Evolutionary conservation across 192 early-diverging fungal species (phyloP).

Genomic region (Coemansia sp.): DNA sequence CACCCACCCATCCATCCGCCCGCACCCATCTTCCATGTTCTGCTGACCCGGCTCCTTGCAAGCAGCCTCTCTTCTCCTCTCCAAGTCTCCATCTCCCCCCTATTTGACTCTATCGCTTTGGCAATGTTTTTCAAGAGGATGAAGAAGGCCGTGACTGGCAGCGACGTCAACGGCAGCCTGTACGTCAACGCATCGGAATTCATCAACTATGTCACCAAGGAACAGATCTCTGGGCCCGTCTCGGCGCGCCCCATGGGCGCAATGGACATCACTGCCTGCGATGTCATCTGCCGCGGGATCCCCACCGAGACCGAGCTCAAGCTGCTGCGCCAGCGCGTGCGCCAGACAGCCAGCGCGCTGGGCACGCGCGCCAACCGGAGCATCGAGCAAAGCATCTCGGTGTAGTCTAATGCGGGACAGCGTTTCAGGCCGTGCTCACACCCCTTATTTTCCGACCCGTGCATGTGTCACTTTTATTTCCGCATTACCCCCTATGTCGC

Average conservation of each 20-base stretch:
- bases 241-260: slow-evolving; percentile 41
- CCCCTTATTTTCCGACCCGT: slow-evolving; percentile 6
- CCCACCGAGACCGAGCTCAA: slow-evolving; percentile 30
- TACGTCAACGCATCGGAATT: slow-evolving; percentile 46
- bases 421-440: slow-evolving; percentile 9
- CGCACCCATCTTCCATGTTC: background rate
- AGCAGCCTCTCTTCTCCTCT: background rate
- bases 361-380: slow-evolving; percentile 41
- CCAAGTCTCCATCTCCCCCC: background rate
- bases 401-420: slow-evolving; percentile 2
- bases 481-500: too few species aligned
- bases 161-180: background rate
- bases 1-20: background rate
- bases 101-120: background rate
- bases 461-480: slow-evolving; percentile 1
- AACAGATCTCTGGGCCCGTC: slow-evolving; percentile 46
- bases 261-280: slow-evolving; percentile 48
- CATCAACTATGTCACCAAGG: slow-evolving; percentile 41
- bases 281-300: slow-evolving; percentile 45
- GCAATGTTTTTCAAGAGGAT: slow-evolving; percentile 33
- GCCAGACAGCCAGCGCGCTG: slow-evolving; percentile 33
- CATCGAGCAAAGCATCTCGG: slow-evolving; percentile 42
- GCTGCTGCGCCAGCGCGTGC: slow-evolving; percentile 34
- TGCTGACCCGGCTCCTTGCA: background rate
- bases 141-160: slow-evolving; percentile 12